Percentiles rank a stretch among this genome's conserved stretches.
Conservation (phyloP, 2,329 filamentous ascomycete species). For the Xylariaceae sp. region DNA sequence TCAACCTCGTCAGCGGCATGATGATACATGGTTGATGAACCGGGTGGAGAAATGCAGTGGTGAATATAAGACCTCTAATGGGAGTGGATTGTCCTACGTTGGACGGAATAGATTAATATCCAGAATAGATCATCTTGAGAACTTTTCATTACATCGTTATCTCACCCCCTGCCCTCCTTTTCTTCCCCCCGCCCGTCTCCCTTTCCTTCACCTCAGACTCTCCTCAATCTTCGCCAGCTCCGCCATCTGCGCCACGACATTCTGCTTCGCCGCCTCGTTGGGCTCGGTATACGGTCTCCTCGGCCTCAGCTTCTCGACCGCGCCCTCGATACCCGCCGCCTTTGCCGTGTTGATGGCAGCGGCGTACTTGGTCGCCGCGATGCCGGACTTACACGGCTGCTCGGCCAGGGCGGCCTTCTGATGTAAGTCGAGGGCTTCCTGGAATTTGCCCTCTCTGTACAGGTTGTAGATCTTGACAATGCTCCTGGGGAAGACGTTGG, state of each 20-base stretch:
- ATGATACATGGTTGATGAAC: too few species aligned
- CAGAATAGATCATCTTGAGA: too few species aligned
- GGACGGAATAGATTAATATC: too few species aligned
- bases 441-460: constrained; percentile 53
- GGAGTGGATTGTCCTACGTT: too few species aligned
- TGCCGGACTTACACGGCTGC: constrained; percentile 61
- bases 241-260: constrained; percentile 38
- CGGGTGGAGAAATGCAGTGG: too few species aligned
- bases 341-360: constrained; percentile 57
- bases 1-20: too few species aligned
- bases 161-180: too few species aligned
- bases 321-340: constrained; percentile 55
- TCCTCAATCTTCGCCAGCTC: constrained; percentile 31
- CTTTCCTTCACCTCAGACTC: constrained; percentile 15
- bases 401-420: constrained; percentile 61
- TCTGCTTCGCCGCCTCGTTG: constrained; percentile 40
- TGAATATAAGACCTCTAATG: too few species aligned
- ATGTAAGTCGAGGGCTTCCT: constrained; percentile 59
- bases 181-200: too few species aligned
- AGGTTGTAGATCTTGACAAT: constrained; percentile 57
- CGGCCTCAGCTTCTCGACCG: constrained; percentile 54
- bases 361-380: constrained; percentile 66
- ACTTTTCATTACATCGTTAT: too few species aligned
- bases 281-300: constrained; percentile 57
- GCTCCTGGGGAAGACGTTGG: constrained; percentile 57